Base-by-base conservation (phyloP, 1,139 yeast genomes). In the Debaryomycetaceae sp. region DNA sequence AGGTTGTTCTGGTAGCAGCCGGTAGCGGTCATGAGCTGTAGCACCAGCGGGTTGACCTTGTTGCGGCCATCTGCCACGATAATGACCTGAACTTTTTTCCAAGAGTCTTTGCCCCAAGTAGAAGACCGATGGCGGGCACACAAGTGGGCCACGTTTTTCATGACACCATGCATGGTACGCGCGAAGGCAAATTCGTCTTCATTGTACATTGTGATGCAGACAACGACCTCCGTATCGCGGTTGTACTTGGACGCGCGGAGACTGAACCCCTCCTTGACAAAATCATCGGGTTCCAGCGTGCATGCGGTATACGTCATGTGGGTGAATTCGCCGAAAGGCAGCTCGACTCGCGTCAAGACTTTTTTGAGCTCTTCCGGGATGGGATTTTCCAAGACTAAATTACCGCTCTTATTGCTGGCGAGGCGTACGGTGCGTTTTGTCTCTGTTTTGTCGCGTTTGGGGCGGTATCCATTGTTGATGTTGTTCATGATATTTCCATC, bases 1-100 rank as follows among this genome's bases (percentile, higher is more conserved):
- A 90, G 81, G 31, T 94, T 95, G 36, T 86, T 97, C 53, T 90
- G 98, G 52, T 83, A 90, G 28, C 92, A 82, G 41, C 98, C 98
- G 55, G 92, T 76, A 0, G 96, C 94, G 1, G 95, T 85, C 31
- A 90, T 62, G 28, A 81, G 71, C 50, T 86, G 94, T 30, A 87
- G 58, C 2, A 87, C 90, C 13, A 92, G 77, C 18, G 80, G 81
- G 43, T 76, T 69, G 27, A 87, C 78, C 47, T 85, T 86, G 34
- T 81, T 73, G 56, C 98, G 75, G 42, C 98, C 98, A 58, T 90
- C 98, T 26, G 95, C 76, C 20, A 87, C 83, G 44, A 90, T 78
- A 29, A 82, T 63, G 8, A 90, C 95, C 34, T 87, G 95, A 20
- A 87, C 77, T 52, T 86, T 87, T 49, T 90, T 85, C 98, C 98